Evolutionary conservation across 345 rosid species (phyloP).

Genomic region (Eutrema heterophyllum): DNA sequence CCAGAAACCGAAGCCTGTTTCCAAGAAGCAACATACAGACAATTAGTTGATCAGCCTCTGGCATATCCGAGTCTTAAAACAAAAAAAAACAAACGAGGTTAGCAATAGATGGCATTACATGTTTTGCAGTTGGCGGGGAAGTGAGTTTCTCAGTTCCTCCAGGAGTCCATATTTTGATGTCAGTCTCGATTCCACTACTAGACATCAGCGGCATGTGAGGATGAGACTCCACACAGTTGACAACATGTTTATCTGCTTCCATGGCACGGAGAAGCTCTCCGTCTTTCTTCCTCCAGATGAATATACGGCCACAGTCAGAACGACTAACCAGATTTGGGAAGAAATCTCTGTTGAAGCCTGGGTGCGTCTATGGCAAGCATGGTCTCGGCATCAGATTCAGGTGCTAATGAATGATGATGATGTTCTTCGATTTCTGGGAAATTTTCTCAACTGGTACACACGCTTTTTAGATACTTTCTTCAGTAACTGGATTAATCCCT

Average conservation of each 20-base stretch:
- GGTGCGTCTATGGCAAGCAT: too few relatives aligned
- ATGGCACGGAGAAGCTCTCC: slow-evolving; percentile 82
- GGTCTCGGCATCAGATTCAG: too few relatives aligned
- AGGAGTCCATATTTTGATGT: slow-evolving; percentile 86
- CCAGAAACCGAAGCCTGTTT: slow-evolving; percentile 7
- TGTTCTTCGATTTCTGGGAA: too few relatives aligned
- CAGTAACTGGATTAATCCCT: too few relatives aligned
- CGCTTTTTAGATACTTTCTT: too few relatives aligned
- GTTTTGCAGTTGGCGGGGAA: slow-evolving; percentile 44
- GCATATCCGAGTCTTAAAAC: background rate
- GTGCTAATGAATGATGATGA: too few relatives aligned
- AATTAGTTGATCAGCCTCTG: background rate
- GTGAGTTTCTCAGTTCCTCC: slow-evolving; percentile 54
- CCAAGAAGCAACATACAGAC: slow-evolving; percentile 24
- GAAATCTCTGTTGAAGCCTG: too few relatives aligned
- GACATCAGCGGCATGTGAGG: slow-evolving; percentile 63
- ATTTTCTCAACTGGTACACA: too few relatives aligned
- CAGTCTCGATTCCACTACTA: slow-evolving; percentile 76
- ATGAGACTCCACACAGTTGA: slow-evolving; percentile 83
- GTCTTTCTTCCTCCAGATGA: slow-evolving; percentile 84
- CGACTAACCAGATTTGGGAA: too few relatives aligned
- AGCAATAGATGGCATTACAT: slow-evolving; percentile 44
- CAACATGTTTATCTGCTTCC: slow-evolving; percentile 69
- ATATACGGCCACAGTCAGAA: slow-evolving; percentile 86
- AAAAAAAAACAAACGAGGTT: background rate